These are phyloP conservation scores for Solanum microdontum DNA, from an alignment of 257 asterid species.

Conservation along the genomic window DNA sequence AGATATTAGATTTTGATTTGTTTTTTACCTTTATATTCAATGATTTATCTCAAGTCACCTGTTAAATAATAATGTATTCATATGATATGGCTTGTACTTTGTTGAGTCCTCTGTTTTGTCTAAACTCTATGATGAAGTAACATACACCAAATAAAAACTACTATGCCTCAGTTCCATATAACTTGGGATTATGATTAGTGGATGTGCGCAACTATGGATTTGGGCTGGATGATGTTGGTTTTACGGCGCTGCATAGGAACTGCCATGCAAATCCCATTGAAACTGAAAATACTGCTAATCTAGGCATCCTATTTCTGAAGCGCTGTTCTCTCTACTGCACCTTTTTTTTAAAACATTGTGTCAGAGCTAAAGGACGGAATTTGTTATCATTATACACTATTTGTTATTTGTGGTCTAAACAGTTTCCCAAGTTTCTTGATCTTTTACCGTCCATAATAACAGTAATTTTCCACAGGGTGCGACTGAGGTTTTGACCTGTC, in stretches of 20 bases:
- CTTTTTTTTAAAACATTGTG: background rate
- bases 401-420: background rate
- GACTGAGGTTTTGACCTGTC: background rate
- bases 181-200: background rate
- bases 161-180: background rate
- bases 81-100: background rate
- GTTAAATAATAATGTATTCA: background rate
- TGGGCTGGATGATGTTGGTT: background rate
- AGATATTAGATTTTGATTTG: background rate
- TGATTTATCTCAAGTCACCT: background rate
- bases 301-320: background rate
- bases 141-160: background rate
- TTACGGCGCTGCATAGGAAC: background rate
- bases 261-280: background rate
- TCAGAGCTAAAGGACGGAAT: background rate
- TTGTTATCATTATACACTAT: background rate
- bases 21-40: background rate
- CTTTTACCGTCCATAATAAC: background rate
- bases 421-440: background rate
- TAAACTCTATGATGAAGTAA: background rate
- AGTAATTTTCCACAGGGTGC: background rate
- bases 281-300: background rate
- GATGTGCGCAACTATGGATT: background rate
- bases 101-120: background rate
- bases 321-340: background rate